These are phyloP conservation scores for Sphagnum magellanicum DNA, from an alignment of 228 moss, liverwort and hornwort species.

Conservation along the genomic window DNA sequence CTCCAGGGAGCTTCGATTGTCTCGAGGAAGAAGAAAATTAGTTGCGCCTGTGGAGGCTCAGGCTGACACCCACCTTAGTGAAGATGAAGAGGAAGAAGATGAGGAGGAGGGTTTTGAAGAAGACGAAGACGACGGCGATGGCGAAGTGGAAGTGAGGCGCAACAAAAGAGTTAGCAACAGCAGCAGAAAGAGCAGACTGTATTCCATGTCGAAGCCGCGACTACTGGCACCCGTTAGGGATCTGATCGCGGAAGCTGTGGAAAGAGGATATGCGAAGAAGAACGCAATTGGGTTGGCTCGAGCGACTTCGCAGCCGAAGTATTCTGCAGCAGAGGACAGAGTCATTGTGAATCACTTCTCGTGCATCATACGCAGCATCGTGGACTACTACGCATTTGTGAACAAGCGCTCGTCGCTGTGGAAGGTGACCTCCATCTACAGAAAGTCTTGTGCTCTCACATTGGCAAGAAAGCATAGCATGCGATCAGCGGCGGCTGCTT, in stretches of 20 bases:
- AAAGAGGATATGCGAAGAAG: conserved; percentile 53
- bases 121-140: no score
- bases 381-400: conserved; percentile 57
- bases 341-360: conserved; percentile 48
- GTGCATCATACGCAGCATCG: conserved; percentile 43
- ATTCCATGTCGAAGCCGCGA: conserved; percentile 12
- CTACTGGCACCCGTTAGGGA: conserved; percentile 43
- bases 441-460: conserved; percentile 59
- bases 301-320: conserved; percentile 53
- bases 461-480: conserved; percentile 54
- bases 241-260: conserved; percentile 33
- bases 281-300: conserved; percentile 54
- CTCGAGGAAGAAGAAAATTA: no score
- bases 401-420: conserved; percentile 55
- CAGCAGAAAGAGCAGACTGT: no score
- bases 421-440: conserved; percentile 53
- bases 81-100: no score
- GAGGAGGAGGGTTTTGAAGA: no score
- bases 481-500: conserved; percentile 48
- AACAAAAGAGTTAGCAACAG: no score
- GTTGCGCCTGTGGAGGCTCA: no score
- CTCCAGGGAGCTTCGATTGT: no score
- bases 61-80: no score
- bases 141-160: no score
- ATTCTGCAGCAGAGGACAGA: conserved; percentile 39